phyloP scores from a whole-genome alignment of 2,329 filamentous ascomycete genomes.

The Fusarium nelsonii region DNA sequence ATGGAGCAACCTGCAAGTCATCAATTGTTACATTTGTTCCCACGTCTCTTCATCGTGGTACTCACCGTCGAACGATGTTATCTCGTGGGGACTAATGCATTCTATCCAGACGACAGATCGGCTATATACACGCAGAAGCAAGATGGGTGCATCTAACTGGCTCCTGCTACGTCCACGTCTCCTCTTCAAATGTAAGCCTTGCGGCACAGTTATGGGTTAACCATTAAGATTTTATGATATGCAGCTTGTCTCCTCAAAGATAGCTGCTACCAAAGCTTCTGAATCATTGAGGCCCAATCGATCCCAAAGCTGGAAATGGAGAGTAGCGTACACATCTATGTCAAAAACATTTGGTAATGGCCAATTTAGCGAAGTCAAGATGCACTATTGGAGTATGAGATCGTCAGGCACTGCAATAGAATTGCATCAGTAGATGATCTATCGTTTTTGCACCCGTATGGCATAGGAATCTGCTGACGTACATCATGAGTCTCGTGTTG shows the following conservation, averaged over 20 bases:
- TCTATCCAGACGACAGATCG: constrained; percentile 33
- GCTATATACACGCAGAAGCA: constrained; percentile 25
- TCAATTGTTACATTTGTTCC: constrained; percentile 8
- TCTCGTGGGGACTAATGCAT: constrained; percentile 32
- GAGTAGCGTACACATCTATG: constrained; percentile 7
- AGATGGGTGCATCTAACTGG: constrained; percentile 36
- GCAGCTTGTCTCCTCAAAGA: constrained; percentile 25
- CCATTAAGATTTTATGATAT: constrained; percentile 18
- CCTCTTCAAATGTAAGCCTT: constrained; percentile 22
- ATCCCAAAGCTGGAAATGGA: constrained; percentile 20
- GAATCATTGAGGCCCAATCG: constrained; percentile 41
- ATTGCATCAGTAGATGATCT: not conserved
- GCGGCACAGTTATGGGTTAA: constrained; percentile 20
- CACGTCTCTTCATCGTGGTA: constrained; percentile 5
- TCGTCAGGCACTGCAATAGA: constrained; percentile 29
- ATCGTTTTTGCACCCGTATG: constrained; percentile 7
- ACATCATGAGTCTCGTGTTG: constrained; percentile 8
- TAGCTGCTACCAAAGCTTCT: constrained; percentile 31
- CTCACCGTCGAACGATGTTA: not conserved
- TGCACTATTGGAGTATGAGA: not conserved
- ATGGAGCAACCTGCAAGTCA: constrained; percentile 35
- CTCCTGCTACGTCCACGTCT: constrained; percentile 30
- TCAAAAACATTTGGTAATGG: not conserved
- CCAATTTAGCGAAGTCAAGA: not conserved
- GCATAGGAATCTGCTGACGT: constrained; percentile 1